Base-by-base conservation (phyloP, 2,329 filamentous ascomycete species). In the Talaromyces funiculosus region DNA sequence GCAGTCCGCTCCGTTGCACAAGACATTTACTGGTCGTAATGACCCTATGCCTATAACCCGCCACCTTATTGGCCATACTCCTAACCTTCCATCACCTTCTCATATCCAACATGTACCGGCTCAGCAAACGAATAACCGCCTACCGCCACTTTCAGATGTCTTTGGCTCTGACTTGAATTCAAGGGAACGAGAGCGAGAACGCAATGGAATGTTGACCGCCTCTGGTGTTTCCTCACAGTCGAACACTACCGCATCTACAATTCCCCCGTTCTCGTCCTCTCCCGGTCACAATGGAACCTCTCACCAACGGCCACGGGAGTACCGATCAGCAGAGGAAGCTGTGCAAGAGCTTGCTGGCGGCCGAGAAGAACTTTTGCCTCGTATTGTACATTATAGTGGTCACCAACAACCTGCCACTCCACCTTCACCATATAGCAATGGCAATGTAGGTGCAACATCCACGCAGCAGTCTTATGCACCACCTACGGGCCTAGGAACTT, bases 281-380 rank as follows among this genome's bases (percentile, higher is more conserved):
- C 86, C 87, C 81, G 59, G 75, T 58, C 66, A 75, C 26, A 54
- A 43, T 31, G 47, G 53, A 62, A 65, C 68, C 60, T 57, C 81
- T 78, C 80, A 84, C 24, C 83, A 73, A 56, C 86, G 93, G 62
- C 81, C 87, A 10, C 85, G 93, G 61, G 94, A 97, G 71, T 97
- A 96, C 76, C 90, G 92, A 68, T 97, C 93, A 3, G 94, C 94
- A 12, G 94, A 99, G 73, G 94, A 99, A 72, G 94, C 91, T 2
- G 92, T 97, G 62, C 90, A 90, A 61, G 90, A 94, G 65, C 77
- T 99, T 64, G 88, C 92, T 4, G 92, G 91, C 55, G 94, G 94
- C n/a, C 86, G 94, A 61, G 89, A 96, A 61, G 94, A 99, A 62
- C 81, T 97, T 14, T 81, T 97, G 55, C 94, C 94, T 22, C 94